Conservation (phyloP, 371 early-diverging fungal species). For the Mucor circinelloides region DNA sequence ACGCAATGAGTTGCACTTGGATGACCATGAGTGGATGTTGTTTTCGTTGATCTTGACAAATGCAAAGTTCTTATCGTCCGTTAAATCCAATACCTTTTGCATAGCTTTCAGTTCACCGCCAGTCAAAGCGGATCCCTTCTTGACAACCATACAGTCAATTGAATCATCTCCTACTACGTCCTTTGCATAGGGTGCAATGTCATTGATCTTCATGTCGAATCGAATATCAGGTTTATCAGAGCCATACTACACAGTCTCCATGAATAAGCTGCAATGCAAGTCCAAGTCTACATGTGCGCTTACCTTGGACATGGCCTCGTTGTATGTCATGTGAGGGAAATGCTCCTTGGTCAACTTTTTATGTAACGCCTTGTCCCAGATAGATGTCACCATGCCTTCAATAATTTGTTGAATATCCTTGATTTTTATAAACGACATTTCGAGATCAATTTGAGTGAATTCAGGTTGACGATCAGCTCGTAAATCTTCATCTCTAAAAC, state of each 20-base stretch:
- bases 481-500: constrained; percentile 91
- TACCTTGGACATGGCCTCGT: constrained; percentile 78
- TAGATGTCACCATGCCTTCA: constrained; percentile 71
- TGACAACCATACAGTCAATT: constrained; percentile 51
- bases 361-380: constrained; percentile 68
- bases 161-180: constrained; percentile 28
- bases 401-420: constrained; percentile 72
- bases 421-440: constrained; percentile 82
- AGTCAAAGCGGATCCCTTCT: constrained; percentile 39
- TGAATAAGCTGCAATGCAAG: neutral
- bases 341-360: constrained; percentile 48
- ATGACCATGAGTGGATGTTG: constrained; percentile 59
- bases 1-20: constrained; percentile 40
- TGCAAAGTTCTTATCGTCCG: constrained; percentile 41
- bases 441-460: constrained; percentile 93
- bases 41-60: constrained; percentile 61
- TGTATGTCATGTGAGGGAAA: constrained; percentile 79
- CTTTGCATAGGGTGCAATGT: constrained; percentile 34
- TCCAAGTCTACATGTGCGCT: neutral
- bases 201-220: constrained; percentile 70
- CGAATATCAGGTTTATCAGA: constrained; percentile 92
- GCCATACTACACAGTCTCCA: constrained; percentile 63
- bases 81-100: constrained; percentile 33
- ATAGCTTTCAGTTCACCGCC: constrained; percentile 42
- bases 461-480: constrained; percentile 93